These are phyloP conservation scores for Termitomyces sp. DNA, from an alignment of 768 basidiomycete species.

Conservation along the genomic window DNA sequence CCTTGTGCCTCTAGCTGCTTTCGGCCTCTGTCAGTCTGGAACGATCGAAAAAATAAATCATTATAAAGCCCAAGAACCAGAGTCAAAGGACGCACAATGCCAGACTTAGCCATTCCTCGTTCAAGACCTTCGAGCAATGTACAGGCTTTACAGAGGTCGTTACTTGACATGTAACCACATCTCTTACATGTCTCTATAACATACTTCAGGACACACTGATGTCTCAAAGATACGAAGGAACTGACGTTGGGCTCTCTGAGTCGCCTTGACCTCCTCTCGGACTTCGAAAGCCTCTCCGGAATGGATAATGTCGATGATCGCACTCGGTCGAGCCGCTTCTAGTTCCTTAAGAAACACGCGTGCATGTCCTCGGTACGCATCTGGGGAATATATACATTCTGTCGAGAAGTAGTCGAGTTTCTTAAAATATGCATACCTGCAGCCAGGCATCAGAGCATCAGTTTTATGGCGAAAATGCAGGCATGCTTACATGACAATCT, in stretches of 20 bases:
- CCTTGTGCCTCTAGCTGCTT: conserved; percentile 57
- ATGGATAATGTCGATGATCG: conserved; percentile 97
- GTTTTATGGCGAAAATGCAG: not conserved
- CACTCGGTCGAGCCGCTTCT: conserved; percentile 89
- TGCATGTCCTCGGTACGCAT: conserved; percentile 97
- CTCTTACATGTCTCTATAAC: conserved; percentile 77
- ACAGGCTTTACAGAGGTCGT: conserved; percentile 95
- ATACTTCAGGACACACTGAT: conserved; percentile 3
- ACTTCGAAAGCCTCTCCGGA: conserved; percentile 91
- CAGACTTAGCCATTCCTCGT: conserved; percentile 64
- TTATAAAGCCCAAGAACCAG: not conserved
- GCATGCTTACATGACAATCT: conserved; percentile 87
- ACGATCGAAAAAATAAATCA: conserved; percentile 1
- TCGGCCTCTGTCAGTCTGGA: conserved; percentile 63
- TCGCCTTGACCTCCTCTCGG: conserved; percentile 76
- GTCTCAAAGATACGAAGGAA: conserved; percentile 8
- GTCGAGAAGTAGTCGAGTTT: conserved; percentile 99
- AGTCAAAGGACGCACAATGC: conserved; percentile 42
- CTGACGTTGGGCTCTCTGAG: conserved; percentile 82
- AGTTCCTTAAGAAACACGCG: conserved; percentile 92
- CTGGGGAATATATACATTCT: conserved; percentile 98
- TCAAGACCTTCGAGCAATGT: conserved; percentile 87
- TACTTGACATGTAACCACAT: conserved; percentile 95
- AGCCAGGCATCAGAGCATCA: not conserved
- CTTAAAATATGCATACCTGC: conserved; percentile 98